Percentiles rank a stretch among this genome's conserved stretches.
phyloP scores from a whole-genome alignment of 1,139 yeast genomes.

The Scheffersomyces titani region DNA sequence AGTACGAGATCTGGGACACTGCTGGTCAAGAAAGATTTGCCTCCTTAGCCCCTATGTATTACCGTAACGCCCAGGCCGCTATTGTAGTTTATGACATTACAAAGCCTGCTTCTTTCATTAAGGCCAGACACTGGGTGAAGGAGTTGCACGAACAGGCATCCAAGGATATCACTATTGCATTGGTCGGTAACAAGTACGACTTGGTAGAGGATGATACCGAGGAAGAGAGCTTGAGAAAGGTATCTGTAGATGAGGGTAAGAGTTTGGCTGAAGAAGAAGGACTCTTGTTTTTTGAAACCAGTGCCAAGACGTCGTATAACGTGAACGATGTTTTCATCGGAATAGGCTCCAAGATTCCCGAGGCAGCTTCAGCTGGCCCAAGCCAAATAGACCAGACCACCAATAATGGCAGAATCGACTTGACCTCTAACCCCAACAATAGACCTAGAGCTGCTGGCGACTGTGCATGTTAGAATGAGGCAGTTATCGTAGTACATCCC shows the following conservation, averaged over 20 bases:
- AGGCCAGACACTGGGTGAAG: conserved; percentile 99
- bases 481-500: not conserved
- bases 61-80: conserved; percentile 98
- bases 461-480: conserved; percentile 12
- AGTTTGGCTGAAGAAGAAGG: conserved; percentile 72
- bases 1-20: conserved; percentile 98
- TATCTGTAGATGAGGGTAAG: conserved; percentile 85
- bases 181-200: conserved; percentile 92
- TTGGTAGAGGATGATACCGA: conserved; percentile 41
- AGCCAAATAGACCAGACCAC: conserved; percentile 7
- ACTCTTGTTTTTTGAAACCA: conserved; percentile 82
- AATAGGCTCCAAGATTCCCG: conserved; percentile 83
- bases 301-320: conserved; percentile 89
- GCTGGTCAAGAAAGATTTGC: conserved; percentile 99
- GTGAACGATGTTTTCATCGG: conserved; percentile 79
- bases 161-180: conserved; percentile 86
- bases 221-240: conserved; percentile 60
- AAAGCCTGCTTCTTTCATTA: conserved; percentile 94
- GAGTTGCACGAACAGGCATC: conserved; percentile 95
- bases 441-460: conserved; percentile 8
- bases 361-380: conserved; percentile 16
- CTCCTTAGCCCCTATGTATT: conserved; percentile 95
- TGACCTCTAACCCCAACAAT: conserved; percentile 10
- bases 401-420: conserved; percentile 17
- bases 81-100: conserved; percentile 94